phyloP scores from a whole-genome alignment of 2,329 filamentous ascomycete species.

The Trichoderma pleuroti region DNA sequence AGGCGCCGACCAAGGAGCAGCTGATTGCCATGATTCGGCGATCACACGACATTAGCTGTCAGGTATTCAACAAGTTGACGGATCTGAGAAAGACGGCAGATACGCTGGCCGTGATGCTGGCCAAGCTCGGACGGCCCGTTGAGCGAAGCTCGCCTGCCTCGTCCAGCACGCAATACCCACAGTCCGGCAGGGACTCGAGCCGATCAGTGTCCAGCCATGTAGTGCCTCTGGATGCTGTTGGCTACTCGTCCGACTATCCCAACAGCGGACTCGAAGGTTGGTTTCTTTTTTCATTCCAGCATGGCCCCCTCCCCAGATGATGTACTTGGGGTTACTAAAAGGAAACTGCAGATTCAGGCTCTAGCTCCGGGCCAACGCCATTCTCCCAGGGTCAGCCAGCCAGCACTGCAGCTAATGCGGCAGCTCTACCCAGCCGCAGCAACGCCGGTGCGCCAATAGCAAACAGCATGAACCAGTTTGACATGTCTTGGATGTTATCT shows the following conservation, averaged over 20 bases:
- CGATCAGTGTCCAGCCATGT: slow-evolving; percentile 23
- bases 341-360: not conserved
- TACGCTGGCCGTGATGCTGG: slow-evolving; percentile 45
- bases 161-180: not conserved
- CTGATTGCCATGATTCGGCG: slow-evolving; percentile 40
- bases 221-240: slow-evolving; percentile 23
- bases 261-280: slow-evolving; percentile 26
- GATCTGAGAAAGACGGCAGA: slow-evolving; percentile 47
- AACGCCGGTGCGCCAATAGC: not conserved
- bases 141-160: slow-evolving; percentile 13
- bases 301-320: not conserved
- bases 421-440: not conserved
- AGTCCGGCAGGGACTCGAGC: not conserved
- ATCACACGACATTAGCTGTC: slow-evolving; percentile 44
- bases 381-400: not conserved
- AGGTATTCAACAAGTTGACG: slow-evolving; percentile 34
- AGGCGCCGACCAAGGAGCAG: slow-evolving; percentile 36
- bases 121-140: slow-evolving; percentile 37
- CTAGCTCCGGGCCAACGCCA: slow-evolving; percentile 1
- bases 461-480: slow-evolving; percentile 27
- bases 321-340: slow-evolving; percentile 5
- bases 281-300: not conserved
- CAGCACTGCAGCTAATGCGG: not conserved
- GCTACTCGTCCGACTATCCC: slow-evolving; percentile 23
- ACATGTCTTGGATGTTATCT: slow-evolving; percentile 36